Evolutionary conservation across 306 rosid genomes (phyloP).

Genomic region (Trichosanthes truncata): DNA sequence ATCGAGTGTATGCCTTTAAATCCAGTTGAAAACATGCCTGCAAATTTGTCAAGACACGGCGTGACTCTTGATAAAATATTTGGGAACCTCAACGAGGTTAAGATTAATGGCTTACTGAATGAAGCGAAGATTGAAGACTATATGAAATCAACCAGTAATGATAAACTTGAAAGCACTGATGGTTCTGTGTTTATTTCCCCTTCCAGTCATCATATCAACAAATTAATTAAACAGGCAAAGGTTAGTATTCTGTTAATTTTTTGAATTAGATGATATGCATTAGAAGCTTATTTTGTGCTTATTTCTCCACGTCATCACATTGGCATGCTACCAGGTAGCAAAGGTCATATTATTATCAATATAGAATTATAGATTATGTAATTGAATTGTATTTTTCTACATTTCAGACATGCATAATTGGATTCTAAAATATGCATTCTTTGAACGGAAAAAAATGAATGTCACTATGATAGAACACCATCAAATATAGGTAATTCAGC

Average conservation of each 20-base stretch:
- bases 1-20: slow-evolving; percentile 87
- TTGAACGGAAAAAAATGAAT: background rate
- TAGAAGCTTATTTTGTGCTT: background rate
- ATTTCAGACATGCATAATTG: background rate
- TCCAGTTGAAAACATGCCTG: slow-evolving; percentile 70
- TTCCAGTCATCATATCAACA: slow-evolving; percentile 30
- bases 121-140: slow-evolving; percentile 40
- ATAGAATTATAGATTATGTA: background rate
- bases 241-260: slow-evolving; percentile 22
- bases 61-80: slow-evolving; percentile 24
- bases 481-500: slow-evolving; percentile 2
- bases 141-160: slow-evolving; percentile 27
- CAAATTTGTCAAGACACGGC: slow-evolving; percentile 39
- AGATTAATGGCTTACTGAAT: slow-evolving; percentile 32
- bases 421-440: background rate
- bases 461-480: background rate
- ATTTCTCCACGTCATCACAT: background rate
- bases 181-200: slow-evolving; percentile 26
- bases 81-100: slow-evolving; percentile 39
- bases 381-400: background rate
- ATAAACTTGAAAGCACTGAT: slow-evolving; percentile 31
- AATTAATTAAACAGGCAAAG: slow-evolving; percentile 42
- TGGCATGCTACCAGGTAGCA: background rate
- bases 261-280: background rate
- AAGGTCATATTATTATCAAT: background rate